Conservation (phyloP, 176 grass and related monocot genomes). For the Musa beccarii region DNA sequence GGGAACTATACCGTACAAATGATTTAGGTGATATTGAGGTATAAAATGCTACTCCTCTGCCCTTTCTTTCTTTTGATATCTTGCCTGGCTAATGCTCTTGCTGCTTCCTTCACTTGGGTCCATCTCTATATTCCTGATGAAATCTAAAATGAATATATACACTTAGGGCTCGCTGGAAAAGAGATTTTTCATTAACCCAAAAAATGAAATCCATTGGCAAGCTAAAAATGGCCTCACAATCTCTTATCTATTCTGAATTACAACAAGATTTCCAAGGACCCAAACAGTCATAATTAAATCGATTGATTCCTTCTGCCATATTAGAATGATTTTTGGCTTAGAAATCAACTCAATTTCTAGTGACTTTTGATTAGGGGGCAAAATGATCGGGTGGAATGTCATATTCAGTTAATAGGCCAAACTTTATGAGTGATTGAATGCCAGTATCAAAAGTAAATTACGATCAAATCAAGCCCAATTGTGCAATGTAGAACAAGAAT, state of each 20-base stretch:
- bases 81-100: neutral
- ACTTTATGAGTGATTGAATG: neutral
- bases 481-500: neutral
- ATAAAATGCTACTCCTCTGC: neutral
- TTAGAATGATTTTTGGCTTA: too few species aligned
- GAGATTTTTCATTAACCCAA: too few species aligned
- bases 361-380: neutral
- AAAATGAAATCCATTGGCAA: too few species aligned
- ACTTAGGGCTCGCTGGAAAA: too few species aligned
- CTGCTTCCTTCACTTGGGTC: neutral
- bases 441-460: neutral
- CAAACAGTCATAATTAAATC: too few species aligned
- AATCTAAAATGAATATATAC: too few species aligned
- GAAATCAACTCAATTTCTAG: too few species aligned
- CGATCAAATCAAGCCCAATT: neutral
- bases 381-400: neutral
- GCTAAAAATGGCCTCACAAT: too few species aligned
- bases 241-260: too few species aligned
- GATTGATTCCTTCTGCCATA: too few species aligned
- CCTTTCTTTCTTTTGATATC: neutral
- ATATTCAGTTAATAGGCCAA: neutral
- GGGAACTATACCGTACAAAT: conserved; percentile 77
- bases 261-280: too few species aligned
- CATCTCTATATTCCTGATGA: too few species aligned
- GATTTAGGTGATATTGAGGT: conserved; percentile 70